Percentiles rank a stretch among this genome's conserved stretches.
Conservation (phyloP, 306 rosid genomes). For the Lagenaria siceraria region DNA sequence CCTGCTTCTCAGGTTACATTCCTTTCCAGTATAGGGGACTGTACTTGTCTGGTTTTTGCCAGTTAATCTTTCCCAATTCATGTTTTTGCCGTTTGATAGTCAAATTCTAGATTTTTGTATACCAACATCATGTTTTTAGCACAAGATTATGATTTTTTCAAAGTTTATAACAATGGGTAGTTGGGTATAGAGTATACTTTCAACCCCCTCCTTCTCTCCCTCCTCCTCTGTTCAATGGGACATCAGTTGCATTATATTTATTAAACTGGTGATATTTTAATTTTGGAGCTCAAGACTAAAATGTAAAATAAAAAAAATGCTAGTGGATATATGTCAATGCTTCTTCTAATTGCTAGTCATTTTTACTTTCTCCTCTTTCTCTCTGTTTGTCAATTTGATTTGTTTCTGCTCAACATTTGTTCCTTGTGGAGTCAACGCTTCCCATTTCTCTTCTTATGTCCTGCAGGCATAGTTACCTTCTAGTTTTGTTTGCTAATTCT, state of each 20-base stretch:
- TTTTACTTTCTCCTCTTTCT: neutral
- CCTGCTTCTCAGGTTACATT: slow-evolving; percentile 61
- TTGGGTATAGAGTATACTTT: neutral
- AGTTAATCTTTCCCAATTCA: neutral
- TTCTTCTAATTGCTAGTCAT: neutral
- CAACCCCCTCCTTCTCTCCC: no score
- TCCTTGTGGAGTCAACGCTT: neutral
- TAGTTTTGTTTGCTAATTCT: slow-evolving; percentile 3
- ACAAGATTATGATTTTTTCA: neutral
- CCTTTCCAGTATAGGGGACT: neutral
- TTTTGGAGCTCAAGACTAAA: neutral
- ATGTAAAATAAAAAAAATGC: neutral
- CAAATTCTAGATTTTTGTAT: neutral
- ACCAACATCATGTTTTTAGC: neutral
- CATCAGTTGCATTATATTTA: no score
- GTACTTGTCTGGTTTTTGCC: neutral
- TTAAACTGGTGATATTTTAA: neutral
- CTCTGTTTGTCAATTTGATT: neutral
- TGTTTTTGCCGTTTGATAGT: neutral
- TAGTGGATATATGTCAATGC: neutral
- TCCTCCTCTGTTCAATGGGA: no score
- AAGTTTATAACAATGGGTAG: neutral
- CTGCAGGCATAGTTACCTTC: slow-evolving; percentile 3
- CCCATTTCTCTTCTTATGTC: neutral
- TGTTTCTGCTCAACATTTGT: neutral